Base-by-base conservation (phyloP, 2,329 filamentous ascomycete genomes). In the Tolypocladium endophyticum region DNA sequence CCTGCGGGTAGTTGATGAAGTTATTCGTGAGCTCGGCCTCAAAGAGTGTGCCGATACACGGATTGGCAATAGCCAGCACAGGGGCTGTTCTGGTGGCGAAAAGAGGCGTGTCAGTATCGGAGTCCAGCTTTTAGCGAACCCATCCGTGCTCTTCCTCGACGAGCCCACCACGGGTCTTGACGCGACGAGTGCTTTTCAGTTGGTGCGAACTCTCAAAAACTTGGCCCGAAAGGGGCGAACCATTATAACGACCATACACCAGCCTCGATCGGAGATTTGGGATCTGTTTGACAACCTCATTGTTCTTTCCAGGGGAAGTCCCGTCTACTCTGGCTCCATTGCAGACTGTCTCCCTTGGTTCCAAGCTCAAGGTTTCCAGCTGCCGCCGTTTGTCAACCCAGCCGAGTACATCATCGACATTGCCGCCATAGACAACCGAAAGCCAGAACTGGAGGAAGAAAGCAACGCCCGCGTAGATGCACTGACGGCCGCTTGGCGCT, bases 251-350 rank as follows among this genome's bases (percentile, higher is more conserved):
- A 90, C 87, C 0, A 89, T 92, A 41, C 89, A 92, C 69, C 87
- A 90, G 63, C 89, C 89, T 25, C 80, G 89, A 25, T 90, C 87
- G 0, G 89, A 92, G 69, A 92, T 92, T 18, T 92, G 88, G 88
- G 81, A 83, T 38, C 78, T 91, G 20, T 89, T 92, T 67, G 88
- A 92, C 69, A 84, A 85, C 61, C 77, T 92, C 9, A 77, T 91
- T 12, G 77, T 92, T 16, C 71, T 92, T 3, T 85, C 87, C 1
- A 81, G 79, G 64, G 89, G 89, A 0, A 82, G 80, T 39, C 83
- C 86, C 0, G 81, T 91, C 0, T 92, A 87, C 66, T 86, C 85
- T 28, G 89, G 88, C 0, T 73, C 76, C 0, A 78, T 81, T 33
- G 71, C 76, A 4, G 78, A 80, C 2, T 87, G 85, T 56, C 69